Base-by-base conservation (phyloP, 495 filamentous ascomycete genomes). In the Podospora pseudoanserina region DNA sequence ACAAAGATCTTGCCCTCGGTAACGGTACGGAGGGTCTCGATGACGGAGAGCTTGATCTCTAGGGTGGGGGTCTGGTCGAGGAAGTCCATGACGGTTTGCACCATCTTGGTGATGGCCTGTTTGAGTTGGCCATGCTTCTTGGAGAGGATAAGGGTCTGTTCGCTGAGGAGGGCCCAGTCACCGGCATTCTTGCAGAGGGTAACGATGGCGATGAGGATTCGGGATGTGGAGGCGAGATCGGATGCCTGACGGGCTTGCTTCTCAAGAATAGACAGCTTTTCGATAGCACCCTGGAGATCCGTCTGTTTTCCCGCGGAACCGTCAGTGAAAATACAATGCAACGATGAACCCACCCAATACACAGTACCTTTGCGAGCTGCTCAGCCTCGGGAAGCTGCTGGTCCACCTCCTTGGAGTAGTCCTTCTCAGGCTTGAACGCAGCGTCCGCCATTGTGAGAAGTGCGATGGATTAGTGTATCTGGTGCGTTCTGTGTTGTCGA, bases 71-170 rank as follows among this genome's bases (percentile, higher is more conserved):
- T 75, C 60, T 91, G 86, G 75, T 96, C 91, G 77, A 99, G 81
- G 78, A 97, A 97, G 59, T 81, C 84, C 92, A 99, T 96, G 65
- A 96, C 92, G 64, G 88, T 89, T 84, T 98, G 95, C 57, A 99
- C 95, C 95, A 99, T 99, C 85, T 93, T 94, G 71, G 95, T 98
- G 69, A 91, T 93, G 73, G 95, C 95, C 82, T 97, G 96, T 79
- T 97, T 97, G 80, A 99, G 94, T 82, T 99, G 95, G 73, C 93
- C 91, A 92, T 99, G 95, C 84, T 99, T 99, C 89, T 97, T 98
- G 69, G 94, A 97, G 60, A 98, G 87, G 60, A 97, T 85, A 63
- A 97, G 85, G 67, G 97, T 92, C 80, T 99, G 94, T 81, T 99
- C 95, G 76, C 96, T 98, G 74, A 99, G 86, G 69, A 98, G 81